Evolutionary conservation across 495 filamentous ascomycete species (phyloP), one percentile per base, ranked within the genome.

Genomic region (Hyaloscypha variabilis): DNA sequence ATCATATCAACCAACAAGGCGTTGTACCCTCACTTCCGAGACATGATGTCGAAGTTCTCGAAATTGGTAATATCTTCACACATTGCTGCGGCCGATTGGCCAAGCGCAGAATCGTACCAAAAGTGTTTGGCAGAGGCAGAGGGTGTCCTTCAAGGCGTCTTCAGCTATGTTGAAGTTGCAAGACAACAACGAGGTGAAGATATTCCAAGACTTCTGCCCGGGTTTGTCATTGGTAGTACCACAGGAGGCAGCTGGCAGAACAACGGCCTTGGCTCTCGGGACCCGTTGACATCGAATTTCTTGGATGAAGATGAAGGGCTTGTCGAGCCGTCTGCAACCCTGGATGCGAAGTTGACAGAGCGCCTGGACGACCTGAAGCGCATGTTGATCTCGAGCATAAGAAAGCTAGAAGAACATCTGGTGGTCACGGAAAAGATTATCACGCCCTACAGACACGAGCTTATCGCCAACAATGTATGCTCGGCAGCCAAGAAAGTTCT

Each of bases 21-120:
- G 2, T 81, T 99, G 51, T 97, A 98, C 71, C 95, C 96, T 30
- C 93, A 98, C 78, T 99, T 97, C 77, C 86, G 96, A 58, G 96
- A 97, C 73, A 97, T 97, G 90, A 99, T 99, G 95, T 98, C 95
- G 6, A 91, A 95, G 69, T 98, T 98, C 77, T 98, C 96, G 42
- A 99, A 98, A 76, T 82, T 99, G 42, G 96, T 99, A 25, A 86
- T 99, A 36, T 98, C 94, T 24, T 97, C 95, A n/a, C 95, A 98
- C 75, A 97, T 98, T 72, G 95, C 95, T 39, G 91, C 94, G 25
- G 90, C 94, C 30, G 95, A 98, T 75, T 97, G 91, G 87, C 92
- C 93, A 24, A 87, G 85, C 64, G 81, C 85, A 36, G 95, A 99
- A 73, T 96, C 94, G 2, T 89, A 92, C 64, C 85, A 93, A 54